Conservation (phyloP, 176 grass and related monocot genomes). For the Saccharum spontaneum region DNA sequence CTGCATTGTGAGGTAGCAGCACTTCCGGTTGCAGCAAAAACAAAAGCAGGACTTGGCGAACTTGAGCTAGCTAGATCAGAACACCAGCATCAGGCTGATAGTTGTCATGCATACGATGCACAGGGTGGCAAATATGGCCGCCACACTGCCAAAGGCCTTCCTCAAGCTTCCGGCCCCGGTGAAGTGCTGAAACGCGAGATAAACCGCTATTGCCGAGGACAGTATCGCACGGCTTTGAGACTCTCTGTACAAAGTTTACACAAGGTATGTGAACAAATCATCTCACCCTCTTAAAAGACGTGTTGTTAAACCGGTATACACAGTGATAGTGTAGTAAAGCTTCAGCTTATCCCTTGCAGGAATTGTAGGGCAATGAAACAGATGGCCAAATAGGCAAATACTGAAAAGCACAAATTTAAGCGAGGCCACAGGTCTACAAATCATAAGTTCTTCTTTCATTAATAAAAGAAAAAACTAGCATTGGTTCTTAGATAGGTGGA, state of each 20-base stretch:
- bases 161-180: conserved; percentile 35
- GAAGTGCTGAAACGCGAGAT: conserved; percentile 69
- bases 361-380: neutral
- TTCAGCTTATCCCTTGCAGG: neutral
- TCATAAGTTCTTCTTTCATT: neutral
- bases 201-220: conserved; percentile 44
- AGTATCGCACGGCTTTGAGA: conserved; percentile 53
- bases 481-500: neutral
- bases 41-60: neutral
- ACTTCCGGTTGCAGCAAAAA: neutral
- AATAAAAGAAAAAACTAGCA: neutral
- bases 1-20: neutral
- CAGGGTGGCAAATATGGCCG: conserved; percentile 52
- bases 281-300: no score
- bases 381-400: neutral
- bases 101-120: conserved; percentile 40
- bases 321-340: neutral
- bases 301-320: neutral
- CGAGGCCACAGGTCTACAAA: neutral
- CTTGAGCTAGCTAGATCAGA: conserved; percentile 27
- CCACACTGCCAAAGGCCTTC: conserved; percentile 49
- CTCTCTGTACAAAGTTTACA: conserved; percentile 34
- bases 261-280: neutral
- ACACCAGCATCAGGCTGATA: conserved; percentile 35
- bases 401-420: neutral